phyloP scores from a whole-genome alignment of 2,329 filamentous ascomycete species.

The Penicillium psychrosexuale region DNA sequence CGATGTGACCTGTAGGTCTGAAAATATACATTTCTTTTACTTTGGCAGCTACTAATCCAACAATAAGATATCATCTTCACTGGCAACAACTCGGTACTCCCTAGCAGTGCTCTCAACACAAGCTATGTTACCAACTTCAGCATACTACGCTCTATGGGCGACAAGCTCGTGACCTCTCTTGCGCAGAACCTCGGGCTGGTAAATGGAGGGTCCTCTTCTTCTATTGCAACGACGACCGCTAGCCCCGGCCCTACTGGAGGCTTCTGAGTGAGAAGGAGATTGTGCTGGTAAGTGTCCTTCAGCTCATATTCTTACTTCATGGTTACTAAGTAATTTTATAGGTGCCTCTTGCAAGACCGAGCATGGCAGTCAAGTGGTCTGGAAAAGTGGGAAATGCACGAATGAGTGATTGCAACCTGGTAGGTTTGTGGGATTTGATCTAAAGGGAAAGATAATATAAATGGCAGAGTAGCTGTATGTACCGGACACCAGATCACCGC shows the following conservation, averaged over 20 bases:
- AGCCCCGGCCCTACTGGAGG: not conserved
- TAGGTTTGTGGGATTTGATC: not conserved
- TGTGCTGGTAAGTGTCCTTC: slow-evolving; percentile 17
- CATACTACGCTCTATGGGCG: slow-evolving; percentile 26
- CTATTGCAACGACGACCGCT: not conserved
- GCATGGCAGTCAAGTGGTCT: slow-evolving; percentile 9
- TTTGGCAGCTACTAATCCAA: not conserved
- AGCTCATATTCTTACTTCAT: not conserved
- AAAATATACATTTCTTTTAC: not conserved
- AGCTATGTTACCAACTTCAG: slow-evolving; percentile 25
- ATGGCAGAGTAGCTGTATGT: not conserved
- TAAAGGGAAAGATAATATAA: not conserved
- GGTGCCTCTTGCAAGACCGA: slow-evolving; percentile 13
- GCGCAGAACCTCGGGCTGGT: slow-evolving; percentile 20
- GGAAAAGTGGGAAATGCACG: slow-evolving; percentile 11
- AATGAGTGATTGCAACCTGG: not conserved
- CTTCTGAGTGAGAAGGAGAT: slow-evolving; percentile 21
- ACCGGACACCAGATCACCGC: not conserved
- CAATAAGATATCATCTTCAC: slow-evolving; percentile 31
- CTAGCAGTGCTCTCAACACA: slow-evolving; percentile 21
- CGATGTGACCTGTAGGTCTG: slow-evolving; percentile 32
- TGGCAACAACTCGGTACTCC: slow-evolving; percentile 26
- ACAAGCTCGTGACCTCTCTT: slow-evolving; percentile 24
- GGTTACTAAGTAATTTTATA: not conserved
- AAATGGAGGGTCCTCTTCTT: slow-evolving; percentile 1